Conservation (phyloP, 768 basidiomycete species). For the Lentinula raphanica region DNA sequence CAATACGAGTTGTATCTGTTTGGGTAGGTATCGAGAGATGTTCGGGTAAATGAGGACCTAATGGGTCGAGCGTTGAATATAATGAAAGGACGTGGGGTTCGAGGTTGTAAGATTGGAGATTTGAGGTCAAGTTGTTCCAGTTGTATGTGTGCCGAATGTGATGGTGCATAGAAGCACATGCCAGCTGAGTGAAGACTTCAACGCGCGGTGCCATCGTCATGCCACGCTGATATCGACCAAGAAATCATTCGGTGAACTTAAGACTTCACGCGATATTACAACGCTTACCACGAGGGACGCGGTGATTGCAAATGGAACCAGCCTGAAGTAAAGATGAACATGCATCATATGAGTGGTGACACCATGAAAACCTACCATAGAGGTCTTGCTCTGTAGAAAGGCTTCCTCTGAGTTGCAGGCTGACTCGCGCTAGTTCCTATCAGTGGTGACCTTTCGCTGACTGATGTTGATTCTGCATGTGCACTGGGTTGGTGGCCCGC, state of each 20-base stretch:
- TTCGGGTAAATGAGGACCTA: conserved; percentile 23
- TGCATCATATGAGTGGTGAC: neutral
- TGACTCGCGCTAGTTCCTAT: conserved; percentile 5
- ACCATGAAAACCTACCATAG: conserved; percentile 36
- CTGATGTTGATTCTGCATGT: neutral
- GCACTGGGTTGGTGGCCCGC: neutral
- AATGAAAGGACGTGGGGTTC: conserved; percentile 11
- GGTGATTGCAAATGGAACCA: conserved; percentile 70
- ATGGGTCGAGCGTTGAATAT: conserved; percentile 26
- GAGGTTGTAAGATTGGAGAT: neutral
- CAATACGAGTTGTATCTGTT: neutral
- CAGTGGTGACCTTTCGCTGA: conserved; percentile 14
- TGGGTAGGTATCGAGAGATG: conserved; percentile 1
- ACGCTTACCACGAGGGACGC: conserved; percentile 64
- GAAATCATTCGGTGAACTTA: conserved; percentile 8
- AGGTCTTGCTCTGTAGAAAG: conserved; percentile 47
- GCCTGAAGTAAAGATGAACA: conserved; percentile 38
- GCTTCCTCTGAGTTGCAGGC: conserved; percentile 31
- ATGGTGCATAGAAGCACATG: conserved; percentile 55
- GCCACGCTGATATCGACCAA: conserved; percentile 50
- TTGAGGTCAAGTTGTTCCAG: conserved; percentile 8
- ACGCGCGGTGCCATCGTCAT: conserved; percentile 82
- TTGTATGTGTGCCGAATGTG: conserved; percentile 26
- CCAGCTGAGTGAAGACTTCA: conserved; percentile 73
- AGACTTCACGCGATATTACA: neutral